A percentile compares a stretch with the other conserved stretches of the same genome.
phyloP scores from a whole-genome alignment of 331 rosid genomes.

The Malus hybrid region DNA sequence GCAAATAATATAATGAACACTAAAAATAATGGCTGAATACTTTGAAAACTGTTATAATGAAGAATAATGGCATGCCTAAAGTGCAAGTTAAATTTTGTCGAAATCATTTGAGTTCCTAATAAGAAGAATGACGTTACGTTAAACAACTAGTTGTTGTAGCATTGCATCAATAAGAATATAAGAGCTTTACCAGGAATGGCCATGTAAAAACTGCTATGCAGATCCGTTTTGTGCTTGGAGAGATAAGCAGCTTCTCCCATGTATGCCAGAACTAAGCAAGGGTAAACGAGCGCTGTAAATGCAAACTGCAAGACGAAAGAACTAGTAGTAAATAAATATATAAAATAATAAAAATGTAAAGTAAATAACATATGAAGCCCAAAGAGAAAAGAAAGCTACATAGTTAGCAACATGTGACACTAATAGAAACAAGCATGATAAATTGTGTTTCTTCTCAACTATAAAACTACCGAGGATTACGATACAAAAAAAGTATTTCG shows the following conservation, averaged over 20 bases:
- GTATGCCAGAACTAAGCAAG: constrained; percentile 32
- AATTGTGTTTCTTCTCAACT: not conserved
- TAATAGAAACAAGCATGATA: not conserved
- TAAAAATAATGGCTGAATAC: not conserved
- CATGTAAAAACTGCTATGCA: constrained; percentile 27
- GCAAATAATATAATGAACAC: not conserved
- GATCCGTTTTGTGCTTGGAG: constrained; percentile 25
- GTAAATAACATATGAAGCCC: not conserved
- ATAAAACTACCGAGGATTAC: not conserved
- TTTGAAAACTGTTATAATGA: not conserved
- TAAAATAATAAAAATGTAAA: not conserved
- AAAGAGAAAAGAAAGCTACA: not conserved
- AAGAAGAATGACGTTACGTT: not conserved
- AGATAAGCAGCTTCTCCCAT: constrained; percentile 40
- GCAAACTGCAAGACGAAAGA: constrained; percentile 18
- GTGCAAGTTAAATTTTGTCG: not conserved
- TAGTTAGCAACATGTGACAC: not conserved
- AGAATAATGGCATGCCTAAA: not conserved
- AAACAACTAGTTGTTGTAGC: not conserved
- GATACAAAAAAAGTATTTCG: not conserved
- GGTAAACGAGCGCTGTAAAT: constrained; percentile 27
- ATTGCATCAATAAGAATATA: not conserved
- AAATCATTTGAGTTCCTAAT: not conserved
- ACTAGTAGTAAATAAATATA: not conserved
- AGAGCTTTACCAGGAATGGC: constrained; percentile 28